A percentile compares a stretch with the other conserved stretches of the same genome.
phyloP scores from a whole-genome alignment of 306 rosid species.

The Cicer judaicum region DNA sequence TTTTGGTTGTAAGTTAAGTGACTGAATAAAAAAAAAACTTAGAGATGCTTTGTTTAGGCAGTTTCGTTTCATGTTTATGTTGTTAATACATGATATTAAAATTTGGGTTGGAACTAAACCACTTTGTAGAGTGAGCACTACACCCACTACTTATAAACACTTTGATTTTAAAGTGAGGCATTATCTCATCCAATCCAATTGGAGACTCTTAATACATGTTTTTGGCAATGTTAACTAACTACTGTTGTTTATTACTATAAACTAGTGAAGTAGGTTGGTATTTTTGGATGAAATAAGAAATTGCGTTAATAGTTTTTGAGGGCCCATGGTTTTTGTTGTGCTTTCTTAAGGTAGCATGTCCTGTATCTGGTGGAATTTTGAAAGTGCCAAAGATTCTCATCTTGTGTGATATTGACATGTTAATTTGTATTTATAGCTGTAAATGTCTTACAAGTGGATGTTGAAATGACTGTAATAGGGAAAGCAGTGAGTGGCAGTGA shows the following conservation, averaged over 20 bases:
- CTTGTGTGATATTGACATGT: constrained; percentile 26
- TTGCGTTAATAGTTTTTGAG: constrained; percentile 26
- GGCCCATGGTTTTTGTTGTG: constrained; percentile 31
- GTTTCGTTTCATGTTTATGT: constrained; percentile 20
- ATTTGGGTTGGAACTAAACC: no score
- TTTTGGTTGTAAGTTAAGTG: constrained; percentile 1
- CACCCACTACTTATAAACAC: no score
- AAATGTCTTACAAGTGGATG: constrained; percentile 39
- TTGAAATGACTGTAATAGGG: constrained; percentile 43
- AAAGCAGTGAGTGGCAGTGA: constrained; percentile 11
- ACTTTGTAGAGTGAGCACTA: no score
- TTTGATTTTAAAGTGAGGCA: no score
- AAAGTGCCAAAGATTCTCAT: constrained; percentile 32
- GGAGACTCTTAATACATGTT: background rate
- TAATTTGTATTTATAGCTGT: background rate
- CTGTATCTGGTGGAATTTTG: constrained; percentile 36
- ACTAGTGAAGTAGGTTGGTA: constrained; percentile 12
- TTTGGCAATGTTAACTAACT: background rate
- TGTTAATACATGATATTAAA: background rate
- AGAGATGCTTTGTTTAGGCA: constrained; percentile 10
- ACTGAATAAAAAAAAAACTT: constrained; percentile 1
- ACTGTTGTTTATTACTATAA: constrained; percentile 17
- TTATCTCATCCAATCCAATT: no score
- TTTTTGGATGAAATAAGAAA: constrained; percentile 29
- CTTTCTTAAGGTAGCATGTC: constrained; percentile 40